Base-by-base conservation (phyloP, 805 yeast genomes). In the Ogataea allantospora region DNA sequence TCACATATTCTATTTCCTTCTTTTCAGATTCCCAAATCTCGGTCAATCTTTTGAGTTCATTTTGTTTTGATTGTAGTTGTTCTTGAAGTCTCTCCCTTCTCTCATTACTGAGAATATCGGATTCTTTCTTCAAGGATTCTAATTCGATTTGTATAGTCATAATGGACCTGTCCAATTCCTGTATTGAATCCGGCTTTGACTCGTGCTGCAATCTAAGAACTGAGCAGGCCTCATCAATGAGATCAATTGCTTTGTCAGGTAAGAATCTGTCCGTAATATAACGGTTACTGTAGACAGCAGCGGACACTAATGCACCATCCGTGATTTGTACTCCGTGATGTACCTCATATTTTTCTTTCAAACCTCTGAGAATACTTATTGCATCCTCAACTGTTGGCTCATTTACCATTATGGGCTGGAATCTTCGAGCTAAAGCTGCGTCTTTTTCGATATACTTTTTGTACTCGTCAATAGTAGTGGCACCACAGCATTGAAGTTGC, bases 211-310 rank as follows among this genome's bases (percentile, higher is more conserved):
- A 68, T 48, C 99, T 71, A 42, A 91, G 70, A 0, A 95, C 95
- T 3, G 97, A 93, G 66, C 98, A 89, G 0, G 98, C 97, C 58
- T 91, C 99, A 64, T 91, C 99, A 2, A 91, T 93, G 48, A 91
- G 73, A 62, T 91, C 99, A 48, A 91, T 91, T 14, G 98, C 98
- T 67, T 91, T 91, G 57, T 91, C 99, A 1, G 99, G 99, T 25
- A 91, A 67, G 54, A 80, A 88, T 38, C 98, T 67, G 59, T 91
- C 97, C 3, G 95, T 84, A 39, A 91, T 86, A 59, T 91, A 91
- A 47, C 99, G 73, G 56, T 88, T 86, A 32, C 95, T 80, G 55
- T 89, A 77, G 6, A 86, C 80, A 0, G 96, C 96, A 9, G 98
- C 96, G 0, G 96, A 84, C 2, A 91, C 97, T 39, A 91, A 69